A percentile compares a stretch with the other conserved stretches of the same genome.
These are phyloP conservation scores for Chaetoscypha palmicola DNA, from an alignment of 2,329 filamentous ascomycete genomes.

Conservation along the genomic window DNA sequence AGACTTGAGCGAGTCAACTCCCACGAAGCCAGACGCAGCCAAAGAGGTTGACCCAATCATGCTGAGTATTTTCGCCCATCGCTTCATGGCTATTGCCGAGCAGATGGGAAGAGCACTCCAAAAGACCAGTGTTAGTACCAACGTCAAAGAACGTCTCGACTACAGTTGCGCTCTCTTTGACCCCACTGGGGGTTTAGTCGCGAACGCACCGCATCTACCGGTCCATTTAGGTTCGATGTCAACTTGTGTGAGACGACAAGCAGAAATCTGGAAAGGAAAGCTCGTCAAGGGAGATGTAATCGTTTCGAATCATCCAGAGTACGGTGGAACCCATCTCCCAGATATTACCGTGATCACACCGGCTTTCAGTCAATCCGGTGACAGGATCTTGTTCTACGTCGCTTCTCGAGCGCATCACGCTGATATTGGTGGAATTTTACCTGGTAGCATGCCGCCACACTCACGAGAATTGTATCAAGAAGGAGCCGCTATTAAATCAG, in stretches of 20 bases:
- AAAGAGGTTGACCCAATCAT: constrained; percentile 65
- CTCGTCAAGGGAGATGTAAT: constrained; percentile 74
- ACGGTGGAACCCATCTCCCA: constrained; percentile 74
- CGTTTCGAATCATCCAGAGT: constrained; percentile 79
- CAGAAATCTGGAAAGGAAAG: constrained; percentile 72
- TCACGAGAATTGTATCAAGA: constrained; percentile 60
- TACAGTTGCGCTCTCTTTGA: constrained; percentile 81
- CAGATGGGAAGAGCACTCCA: constrained; percentile 76
- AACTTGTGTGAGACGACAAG: constrained; percentile 73
- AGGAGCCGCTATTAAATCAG: constrained; percentile 56
- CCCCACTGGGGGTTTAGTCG: constrained; percentile 65
- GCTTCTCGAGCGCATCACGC: constrained; percentile 60
- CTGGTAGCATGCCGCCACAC: constrained; percentile 76
- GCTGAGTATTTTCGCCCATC: constrained; percentile 71
- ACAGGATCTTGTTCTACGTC: constrained; percentile 32
- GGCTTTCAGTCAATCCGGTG: constrained; percentile 59
- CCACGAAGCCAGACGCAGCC: constrained; percentile 29
- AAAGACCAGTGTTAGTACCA: constrained; percentile 73
- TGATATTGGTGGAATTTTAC: constrained; percentile 76
- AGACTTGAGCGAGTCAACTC: constrained; percentile 40
- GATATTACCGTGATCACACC: constrained; percentile 79
- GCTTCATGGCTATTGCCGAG: constrained; percentile 81
- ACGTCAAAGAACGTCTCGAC: constrained; percentile 75
- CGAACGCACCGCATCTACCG: constrained; percentile 73
- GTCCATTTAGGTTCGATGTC: constrained; percentile 80